Base-by-base conservation (phyloP, 2,329 filamentous ascomycete species). In the Calonectria pauciramosa region DNA sequence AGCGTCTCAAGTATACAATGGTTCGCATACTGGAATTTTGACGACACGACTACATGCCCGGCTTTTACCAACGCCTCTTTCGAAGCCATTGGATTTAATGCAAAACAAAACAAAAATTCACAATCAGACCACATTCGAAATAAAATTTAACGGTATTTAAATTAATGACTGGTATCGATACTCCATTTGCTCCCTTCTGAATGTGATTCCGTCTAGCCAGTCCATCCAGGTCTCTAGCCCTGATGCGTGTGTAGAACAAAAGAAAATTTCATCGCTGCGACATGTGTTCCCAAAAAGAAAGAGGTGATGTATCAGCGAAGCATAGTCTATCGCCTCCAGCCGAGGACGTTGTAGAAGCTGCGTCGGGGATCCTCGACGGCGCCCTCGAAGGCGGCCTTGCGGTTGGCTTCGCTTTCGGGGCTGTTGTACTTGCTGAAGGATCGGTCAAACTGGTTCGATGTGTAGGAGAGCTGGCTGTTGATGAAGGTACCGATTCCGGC, bases 351-450 rank as follows among this genome's bases (percentile, higher is more conserved):
- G 60, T 76, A 81, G 20, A 79, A 49, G 52, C 79, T 81, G 56
- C 78, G 79, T 70, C 79, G 76, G 9, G 77, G 77, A 36, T 81
- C 79, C 16, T 80, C 78, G 4, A 79, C 77, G 60, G 77, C 72
- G 0, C 79, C 79, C 9, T 76, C 26, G 20, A 81, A 81, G 1
- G 78, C 70, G 68, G 76, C 77, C 69, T 70, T 75, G 38, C 79
- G 70, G 60, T 56, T 73, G 18, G 71, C 68, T 23, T 81, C 79
- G 66, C 79, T 81, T 41, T 76, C 67, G 13, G 59, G 59, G 34
- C 54, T 81, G 79, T 81, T 81, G 66, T 81, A 81, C 26, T 80
- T 73, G 28, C 72, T 74, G 56, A 81, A 81, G 47, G 74, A 80
- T 54, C 79, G 76, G 36, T 81, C 79, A 51, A 81, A 81, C 6